Evolutionary conservation across 2,329 filamentous ascomycete genomes (phyloP).

Genomic region (Aspergillus sp.): DNA sequence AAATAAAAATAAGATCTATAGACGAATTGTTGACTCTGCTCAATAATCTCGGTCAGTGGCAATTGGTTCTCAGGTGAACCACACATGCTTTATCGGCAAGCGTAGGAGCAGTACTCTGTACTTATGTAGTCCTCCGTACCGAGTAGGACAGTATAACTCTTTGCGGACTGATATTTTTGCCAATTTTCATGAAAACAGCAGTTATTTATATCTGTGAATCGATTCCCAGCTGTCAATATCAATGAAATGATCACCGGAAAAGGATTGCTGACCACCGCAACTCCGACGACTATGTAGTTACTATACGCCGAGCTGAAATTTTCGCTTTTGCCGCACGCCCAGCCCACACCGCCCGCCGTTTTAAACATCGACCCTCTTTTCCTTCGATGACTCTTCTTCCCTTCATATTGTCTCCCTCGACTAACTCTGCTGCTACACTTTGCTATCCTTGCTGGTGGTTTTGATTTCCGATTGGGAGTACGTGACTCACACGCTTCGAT

Average conservation of each 20-base stretch:
- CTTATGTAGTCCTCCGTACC: too few relatives aligned
- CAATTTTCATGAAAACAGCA: too few relatives aligned
- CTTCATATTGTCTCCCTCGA: too few relatives aligned
- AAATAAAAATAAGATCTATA: conserved; percentile 6
- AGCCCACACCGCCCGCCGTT: conserved; percentile 21
- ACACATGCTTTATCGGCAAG: not conserved
- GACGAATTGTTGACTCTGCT: not conserved
- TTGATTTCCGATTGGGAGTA: not conserved
- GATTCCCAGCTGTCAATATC: too few relatives aligned
- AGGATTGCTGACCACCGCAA: too few relatives aligned
- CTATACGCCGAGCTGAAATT: conserved; percentile 12
- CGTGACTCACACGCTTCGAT: too few relatives aligned
- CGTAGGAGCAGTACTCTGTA: not conserved
- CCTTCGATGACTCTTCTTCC: conserved; percentile 24
- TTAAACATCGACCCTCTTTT: conserved; percentile 20
- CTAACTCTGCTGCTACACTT: too few relatives aligned
- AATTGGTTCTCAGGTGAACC: not conserved
- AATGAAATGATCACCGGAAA: too few relatives aligned
- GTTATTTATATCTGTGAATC: too few relatives aligned
- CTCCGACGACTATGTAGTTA: too few relatives aligned
- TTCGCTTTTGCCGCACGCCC: conserved; percentile 20
- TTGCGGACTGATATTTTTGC: too few relatives aligned
- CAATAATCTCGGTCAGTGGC: not conserved
- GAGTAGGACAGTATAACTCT: too few relatives aligned
- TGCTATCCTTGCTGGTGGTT: not conserved